phyloP scores from a whole-genome alignment of 352 stramenopile species.

The Achlya hypogyna region DNA sequence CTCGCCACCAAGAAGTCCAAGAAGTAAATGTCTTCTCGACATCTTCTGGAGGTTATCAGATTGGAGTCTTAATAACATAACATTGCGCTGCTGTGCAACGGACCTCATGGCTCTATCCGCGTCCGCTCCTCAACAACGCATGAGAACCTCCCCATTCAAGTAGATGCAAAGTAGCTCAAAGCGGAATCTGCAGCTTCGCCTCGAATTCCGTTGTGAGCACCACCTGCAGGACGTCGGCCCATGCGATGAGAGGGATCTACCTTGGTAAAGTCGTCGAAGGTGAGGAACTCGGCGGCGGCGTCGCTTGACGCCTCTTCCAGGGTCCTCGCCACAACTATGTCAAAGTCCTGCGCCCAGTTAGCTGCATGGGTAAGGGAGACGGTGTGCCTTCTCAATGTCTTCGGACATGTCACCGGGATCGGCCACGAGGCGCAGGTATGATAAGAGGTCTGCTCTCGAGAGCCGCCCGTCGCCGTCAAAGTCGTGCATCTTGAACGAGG shows the following conservation, averaged over 20 bases:
- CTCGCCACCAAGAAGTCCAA: slow-evolving; percentile 98
- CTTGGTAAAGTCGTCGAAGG: slow-evolving; percentile 17
- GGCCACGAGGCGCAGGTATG: slow-evolving; percentile 12
- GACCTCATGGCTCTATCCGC: neutral
- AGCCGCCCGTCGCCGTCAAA: slow-evolving; percentile 8
- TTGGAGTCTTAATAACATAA: slow-evolving; percentile 21
- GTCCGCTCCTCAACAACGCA: neutral
- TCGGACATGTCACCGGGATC: slow-evolving; percentile 6
- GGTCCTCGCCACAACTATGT: neutral
- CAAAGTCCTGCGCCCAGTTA: neutral
- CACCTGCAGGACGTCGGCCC: neutral
- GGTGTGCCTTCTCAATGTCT: slow-evolving; percentile 6
- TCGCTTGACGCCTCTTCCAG: slow-evolving; percentile 16
- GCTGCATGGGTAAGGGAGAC: neutral
- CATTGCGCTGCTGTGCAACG: neutral
- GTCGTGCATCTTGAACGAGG: slow-evolving; percentile 18
- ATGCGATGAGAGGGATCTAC: neutral
- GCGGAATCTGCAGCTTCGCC: slow-evolving; percentile 1
- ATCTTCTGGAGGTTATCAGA: slow-evolving; percentile 19
- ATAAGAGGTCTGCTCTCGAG: slow-evolving; percentile 11
- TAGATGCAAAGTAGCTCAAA: too few relatives aligned
- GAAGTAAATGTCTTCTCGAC: slow-evolving; percentile 54
- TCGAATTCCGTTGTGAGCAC: slow-evolving; percentile 15
- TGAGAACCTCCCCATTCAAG: too few relatives aligned
- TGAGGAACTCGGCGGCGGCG: slow-evolving; percentile 5